These are phyloP conservation scores for Pleurotus cornucopiae DNA, from an alignment of 768 basidiomycete genomes.

Conservation along the genomic window DNA sequence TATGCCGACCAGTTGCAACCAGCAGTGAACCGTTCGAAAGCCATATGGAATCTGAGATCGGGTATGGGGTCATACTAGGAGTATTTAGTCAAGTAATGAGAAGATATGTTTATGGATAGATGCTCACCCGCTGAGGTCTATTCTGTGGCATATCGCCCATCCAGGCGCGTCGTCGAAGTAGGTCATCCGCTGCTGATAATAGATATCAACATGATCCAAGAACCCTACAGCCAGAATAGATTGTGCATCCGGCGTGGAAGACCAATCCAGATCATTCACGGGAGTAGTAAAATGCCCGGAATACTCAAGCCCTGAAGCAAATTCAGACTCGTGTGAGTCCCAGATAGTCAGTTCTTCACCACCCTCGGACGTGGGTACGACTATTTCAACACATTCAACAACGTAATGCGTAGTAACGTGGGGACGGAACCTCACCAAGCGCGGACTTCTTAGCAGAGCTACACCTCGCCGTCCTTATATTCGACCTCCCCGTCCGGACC, in stretches of 20 bases:
- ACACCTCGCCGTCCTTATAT: constrained; percentile 71
- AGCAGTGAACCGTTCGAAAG: constrained; percentile 78
- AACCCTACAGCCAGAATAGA: constrained; percentile 92
- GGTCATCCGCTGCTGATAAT: constrained; percentile 91
- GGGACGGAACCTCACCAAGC: constrained; percentile 49
- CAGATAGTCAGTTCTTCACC: constrained; percentile 89
- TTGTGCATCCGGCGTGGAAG: constrained; percentile 83
- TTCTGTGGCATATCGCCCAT: constrained; percentile 68
- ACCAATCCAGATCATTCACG: constrained; percentile 89
- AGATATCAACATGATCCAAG: constrained; percentile 68
- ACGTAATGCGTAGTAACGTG: not conserved
- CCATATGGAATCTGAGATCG: constrained; percentile 91
- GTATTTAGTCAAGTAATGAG: not conserved
- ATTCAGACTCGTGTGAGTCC: constrained; percentile 94
- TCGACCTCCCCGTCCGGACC: constrained; percentile 66
- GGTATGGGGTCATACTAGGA: constrained; percentile 67
- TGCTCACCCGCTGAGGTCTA: constrained; percentile 69
- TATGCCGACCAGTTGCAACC: constrained; percentile 77
- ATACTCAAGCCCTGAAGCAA: constrained; percentile 86
- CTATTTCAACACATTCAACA: constrained; percentile 30
- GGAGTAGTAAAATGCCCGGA: constrained; percentile 54
- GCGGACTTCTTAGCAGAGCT: constrained; percentile 92
- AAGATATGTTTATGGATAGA: not conserved
- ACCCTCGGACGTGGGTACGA: constrained; percentile 54
- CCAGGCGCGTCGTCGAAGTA: constrained; percentile 82